Evolutionary conservation across 129 eudicot genomes (phyloP).

Genomic region (Apium graveolens): DNA sequence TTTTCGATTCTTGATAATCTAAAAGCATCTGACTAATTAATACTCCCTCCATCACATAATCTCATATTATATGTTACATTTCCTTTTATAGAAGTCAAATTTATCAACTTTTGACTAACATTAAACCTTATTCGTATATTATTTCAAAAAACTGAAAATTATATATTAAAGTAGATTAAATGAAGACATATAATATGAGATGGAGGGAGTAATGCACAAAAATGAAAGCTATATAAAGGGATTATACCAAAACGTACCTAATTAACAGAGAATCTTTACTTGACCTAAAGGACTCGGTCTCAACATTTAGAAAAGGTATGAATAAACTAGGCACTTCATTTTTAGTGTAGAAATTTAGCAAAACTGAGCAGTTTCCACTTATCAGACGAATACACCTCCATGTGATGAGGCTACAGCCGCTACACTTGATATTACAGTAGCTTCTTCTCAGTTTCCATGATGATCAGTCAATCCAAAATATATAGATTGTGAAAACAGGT

Average conservation of each 20-base stretch:
- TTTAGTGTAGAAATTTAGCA: neutral
- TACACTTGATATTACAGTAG: neutral
- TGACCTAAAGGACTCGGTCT: no score
- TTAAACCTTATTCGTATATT: no score
- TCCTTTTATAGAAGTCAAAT: no score
- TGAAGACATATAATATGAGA: no score
- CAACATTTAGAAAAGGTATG: neutral
- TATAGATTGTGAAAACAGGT: neutral
- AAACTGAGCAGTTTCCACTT: neutral
- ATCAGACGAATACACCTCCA: neutral
- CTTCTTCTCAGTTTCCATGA: neutral
- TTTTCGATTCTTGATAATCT: neutral
- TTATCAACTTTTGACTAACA: no score
- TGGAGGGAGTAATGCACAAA: no score
- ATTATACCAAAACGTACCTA: neutral
- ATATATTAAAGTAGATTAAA: no score
- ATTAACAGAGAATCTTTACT: no score
- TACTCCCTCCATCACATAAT: no score
- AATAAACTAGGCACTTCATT: neutral
- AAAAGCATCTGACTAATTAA: neutral
- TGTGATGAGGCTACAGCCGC: neutral
- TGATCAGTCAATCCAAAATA: neutral
- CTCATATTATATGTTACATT: no score
- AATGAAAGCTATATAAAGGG: neutral
- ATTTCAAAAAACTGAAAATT: no score